Conservation (phyloP, 1,139 yeast species). For the Spencermartinsiella ligniputridi region DNA sequence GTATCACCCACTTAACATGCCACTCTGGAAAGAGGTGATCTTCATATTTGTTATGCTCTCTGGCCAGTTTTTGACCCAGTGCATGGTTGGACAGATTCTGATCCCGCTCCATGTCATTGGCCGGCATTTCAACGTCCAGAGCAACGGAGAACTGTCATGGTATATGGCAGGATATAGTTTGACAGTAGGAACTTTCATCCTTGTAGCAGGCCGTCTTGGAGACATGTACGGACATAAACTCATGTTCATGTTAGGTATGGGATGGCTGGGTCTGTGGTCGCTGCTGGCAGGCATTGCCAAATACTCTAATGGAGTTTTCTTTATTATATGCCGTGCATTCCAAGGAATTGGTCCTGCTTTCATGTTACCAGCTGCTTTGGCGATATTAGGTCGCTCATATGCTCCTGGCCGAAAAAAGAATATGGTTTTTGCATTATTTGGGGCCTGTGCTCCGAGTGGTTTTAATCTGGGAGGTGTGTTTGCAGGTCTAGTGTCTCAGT, state of each 20-base stretch:
- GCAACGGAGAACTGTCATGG: slow-evolving; percentile 50
- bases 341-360: slow-evolving; percentile 61
- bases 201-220: slow-evolving; percentile 59
- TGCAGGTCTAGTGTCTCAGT: slow-evolving; percentile 41
- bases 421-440: slow-evolving; percentile 47
- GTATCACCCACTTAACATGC: background rate
- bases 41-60: slow-evolving; percentile 35
- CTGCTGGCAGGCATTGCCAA: slow-evolving; percentile 47
- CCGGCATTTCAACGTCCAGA: slow-evolving; percentile 35
- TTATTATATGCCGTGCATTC: slow-evolving; percentile 49
- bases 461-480: slow-evolving; percentile 49
- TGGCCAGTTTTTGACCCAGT: slow-evolving; percentile 49
- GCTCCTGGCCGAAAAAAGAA: slow-evolving; percentile 42
- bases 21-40: slow-evolving; percentile 17
- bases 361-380: slow-evolving; percentile 53
- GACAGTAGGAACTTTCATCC: slow-evolving; percentile 58
- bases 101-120: slow-evolving; percentile 40
- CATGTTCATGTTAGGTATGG: slow-evolving; percentile 45
- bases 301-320: slow-evolving; percentile 43
- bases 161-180: slow-evolving; percentile 54
- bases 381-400: slow-evolving; percentile 50
- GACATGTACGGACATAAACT: slow-evolving; percentile 56
- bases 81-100: slow-evolving; percentile 45
- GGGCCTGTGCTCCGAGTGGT: slow-evolving; percentile 58
- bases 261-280: slow-evolving; percentile 47